Conservation (phyloP, 768 basidiomycete species). For the Mycena albidolilacea region DNA sequence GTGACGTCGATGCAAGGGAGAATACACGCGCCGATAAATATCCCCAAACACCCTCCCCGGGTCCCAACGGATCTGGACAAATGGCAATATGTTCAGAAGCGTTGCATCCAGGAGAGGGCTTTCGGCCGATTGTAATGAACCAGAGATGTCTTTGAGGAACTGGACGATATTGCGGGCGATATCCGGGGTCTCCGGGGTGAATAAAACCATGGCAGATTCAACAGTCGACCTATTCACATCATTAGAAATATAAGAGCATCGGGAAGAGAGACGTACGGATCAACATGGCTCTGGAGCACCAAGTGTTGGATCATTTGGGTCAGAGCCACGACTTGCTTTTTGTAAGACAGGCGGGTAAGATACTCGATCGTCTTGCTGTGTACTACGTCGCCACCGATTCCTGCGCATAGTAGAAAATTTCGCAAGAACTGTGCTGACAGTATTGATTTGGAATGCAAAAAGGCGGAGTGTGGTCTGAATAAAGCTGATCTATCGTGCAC, state of each 20-base stretch:
- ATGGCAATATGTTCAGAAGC: constrained; percentile 1
- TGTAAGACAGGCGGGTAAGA: constrained; percentile 8
- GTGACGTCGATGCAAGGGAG: background rate
- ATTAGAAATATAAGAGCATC: background rate
- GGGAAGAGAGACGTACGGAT: background rate
- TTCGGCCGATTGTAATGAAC: background rate
- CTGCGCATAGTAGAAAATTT: constrained; percentile 8
- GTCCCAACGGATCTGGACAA: background rate
- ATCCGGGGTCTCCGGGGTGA: background rate
- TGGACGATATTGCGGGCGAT: background rate
- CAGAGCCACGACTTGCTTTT: background rate
- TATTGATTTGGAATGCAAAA: background rate
- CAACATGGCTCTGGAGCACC: background rate
- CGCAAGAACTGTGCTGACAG: background rate
- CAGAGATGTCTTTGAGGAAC: background rate
- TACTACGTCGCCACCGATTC: background rate
- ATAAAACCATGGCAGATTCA: background rate
- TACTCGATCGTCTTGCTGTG: background rate
- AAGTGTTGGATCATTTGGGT: background rate
- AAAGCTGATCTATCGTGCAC: background rate
- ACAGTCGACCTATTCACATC: background rate
- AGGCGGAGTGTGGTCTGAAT: background rate
- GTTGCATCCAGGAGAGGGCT: background rate
- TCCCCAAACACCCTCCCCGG: background rate
- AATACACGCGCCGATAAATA: background rate